Evolutionary conservation across 2,329 filamentous ascomycete genomes (phyloP), one percentile per base, ranked within the genome.

Genomic region (Geosmithia morbida): DNA sequence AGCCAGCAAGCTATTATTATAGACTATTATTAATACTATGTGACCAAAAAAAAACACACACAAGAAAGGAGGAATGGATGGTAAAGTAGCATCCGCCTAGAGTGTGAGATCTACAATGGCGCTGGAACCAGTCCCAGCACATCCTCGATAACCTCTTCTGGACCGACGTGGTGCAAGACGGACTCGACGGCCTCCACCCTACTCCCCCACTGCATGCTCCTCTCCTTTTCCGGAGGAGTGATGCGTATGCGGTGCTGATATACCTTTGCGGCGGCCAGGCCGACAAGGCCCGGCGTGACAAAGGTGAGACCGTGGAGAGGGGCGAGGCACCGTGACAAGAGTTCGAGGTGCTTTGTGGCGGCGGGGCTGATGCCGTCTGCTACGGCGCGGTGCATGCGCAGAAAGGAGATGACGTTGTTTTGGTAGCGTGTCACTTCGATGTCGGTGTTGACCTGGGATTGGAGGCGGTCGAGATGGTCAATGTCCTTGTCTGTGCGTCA

Each of bases 141-240:
- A 55, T 83, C 77, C 50, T 83, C 79, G 40, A 85, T 70, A 2
- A 85, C 72, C 41, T 79, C 74, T 53, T 82, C 78, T 0, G 77
- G 70, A 1, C 72, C 72, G 10, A 82, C 59, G 6, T 68, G 75
- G 30, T 83, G 77, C 2, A 96, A 64, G 45, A 88, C 54, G 16
- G 74, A 70, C 52, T 75, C 71, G 1, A 96, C 77, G 3, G 85
- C 84, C 29, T 74, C 71, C 0, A 83, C 54, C 47, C 84, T 80
- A 61, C 90, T 96, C 0, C 92, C 92, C 80, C 94, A 98, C 61
- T 95, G 87, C 69, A 95, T 75, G 60, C 88, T 96, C 44, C 88
- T 74, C 66, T 97, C 92, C 49, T 80, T 77, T 51, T 79, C 74
- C 1, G 86, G 74, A 1, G 66, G 64, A 0, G 83, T 78, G 48